Evolutionary conservation across 345 rosid genomes (phyloP).

Genomic region (Ceriops tagal): DNA sequence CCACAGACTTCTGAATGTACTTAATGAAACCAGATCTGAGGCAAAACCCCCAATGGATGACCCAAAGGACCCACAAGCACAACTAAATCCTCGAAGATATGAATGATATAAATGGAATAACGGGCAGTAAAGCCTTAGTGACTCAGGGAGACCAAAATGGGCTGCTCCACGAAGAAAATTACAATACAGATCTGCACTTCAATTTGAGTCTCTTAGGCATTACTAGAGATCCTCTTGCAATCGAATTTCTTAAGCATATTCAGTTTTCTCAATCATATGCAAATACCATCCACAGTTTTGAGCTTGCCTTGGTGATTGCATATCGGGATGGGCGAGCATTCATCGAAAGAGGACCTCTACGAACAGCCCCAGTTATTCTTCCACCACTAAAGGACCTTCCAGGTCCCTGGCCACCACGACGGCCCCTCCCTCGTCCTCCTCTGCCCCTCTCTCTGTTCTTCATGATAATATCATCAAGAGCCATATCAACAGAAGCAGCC

Average conservation of each 20-base stretch:
- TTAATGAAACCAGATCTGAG: constrained; percentile 21
- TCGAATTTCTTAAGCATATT: constrained; percentile 31
- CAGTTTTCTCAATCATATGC: constrained; percentile 40
- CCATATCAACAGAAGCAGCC: constrained; percentile 74
- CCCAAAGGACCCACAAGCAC: constrained; percentile 36
- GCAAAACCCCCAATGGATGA: constrained; percentile 25
- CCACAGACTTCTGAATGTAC: constrained; percentile 1
- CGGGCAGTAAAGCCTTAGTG: constrained; percentile 24
- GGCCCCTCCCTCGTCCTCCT: constrained; percentile 53
- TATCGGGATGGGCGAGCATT: constrained; percentile 64
- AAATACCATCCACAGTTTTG: constrained; percentile 51
- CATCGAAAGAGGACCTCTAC: constrained; percentile 71
- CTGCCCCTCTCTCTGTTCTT: constrained; percentile 41
- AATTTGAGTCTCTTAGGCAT: background rate
- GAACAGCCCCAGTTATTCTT: constrained; percentile 63
- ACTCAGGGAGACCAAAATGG: constrained; percentile 26
- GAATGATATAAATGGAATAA: constrained; percentile 23
- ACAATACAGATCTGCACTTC: constrained; percentile 24
- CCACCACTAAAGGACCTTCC: constrained; percentile 45
- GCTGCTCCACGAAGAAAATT: constrained; percentile 38
- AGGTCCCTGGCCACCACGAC: constrained; percentile 52
- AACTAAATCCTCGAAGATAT: constrained; percentile 26
- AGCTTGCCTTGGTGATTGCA: constrained; percentile 95
- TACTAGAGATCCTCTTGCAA: background rate
- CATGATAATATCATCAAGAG: constrained; percentile 86